Base-by-base conservation (phyloP, 306 rosid genomes). In the Prunus campanulata region DNA sequence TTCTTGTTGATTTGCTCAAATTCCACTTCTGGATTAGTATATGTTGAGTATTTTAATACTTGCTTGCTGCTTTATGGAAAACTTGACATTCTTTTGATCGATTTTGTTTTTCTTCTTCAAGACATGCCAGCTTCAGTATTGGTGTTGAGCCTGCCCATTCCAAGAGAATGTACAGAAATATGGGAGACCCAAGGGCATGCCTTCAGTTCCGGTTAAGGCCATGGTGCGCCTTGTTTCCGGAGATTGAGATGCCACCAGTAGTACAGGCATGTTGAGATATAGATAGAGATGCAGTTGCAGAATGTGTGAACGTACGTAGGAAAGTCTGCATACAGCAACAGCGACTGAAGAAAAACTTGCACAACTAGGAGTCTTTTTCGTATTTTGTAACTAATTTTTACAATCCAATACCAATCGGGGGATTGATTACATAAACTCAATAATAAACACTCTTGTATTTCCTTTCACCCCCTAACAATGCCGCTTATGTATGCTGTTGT, bases 261-360 rank as follows among this genome's bases (percentile, higher is more conserved):
- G 13, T 0, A 42, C 71, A 25, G 46, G 74, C 9, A 46, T 15
- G 9, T 56, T 56, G 24, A 32, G 49, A 32, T 32, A 4, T 18
- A 69, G 76, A 73, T 67, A 46, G 29, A 24, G 2, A 55, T 39
- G 54, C 68, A 18, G 66, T 59, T 59, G 24, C 8, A 12, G 24
- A 59, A 59, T 59, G 8, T 59, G 64, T 5, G 16, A 27, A 27
- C n/a, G 29, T 13, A 27, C 42, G 24, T 14, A 27, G 66, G 66
- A 61, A 30, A 61, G 57, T 16, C 50, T 46, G 74, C 62, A 77
- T 8, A 63, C 47, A 15, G 27, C 47, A 74, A 20, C 65, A 25
- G 8, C 71, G 52, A 49, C 48, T 77, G 51, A 61, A 66, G 73
- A 24, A 73, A 57, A 60, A 48, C 67, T 67, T 16, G 52, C 72